These are phyloP conservation scores for Cutaneotrichosporon spelunceum DNA, from an alignment of 1,284 basidiomycete genomes.

Conservation along the genomic window DNA sequence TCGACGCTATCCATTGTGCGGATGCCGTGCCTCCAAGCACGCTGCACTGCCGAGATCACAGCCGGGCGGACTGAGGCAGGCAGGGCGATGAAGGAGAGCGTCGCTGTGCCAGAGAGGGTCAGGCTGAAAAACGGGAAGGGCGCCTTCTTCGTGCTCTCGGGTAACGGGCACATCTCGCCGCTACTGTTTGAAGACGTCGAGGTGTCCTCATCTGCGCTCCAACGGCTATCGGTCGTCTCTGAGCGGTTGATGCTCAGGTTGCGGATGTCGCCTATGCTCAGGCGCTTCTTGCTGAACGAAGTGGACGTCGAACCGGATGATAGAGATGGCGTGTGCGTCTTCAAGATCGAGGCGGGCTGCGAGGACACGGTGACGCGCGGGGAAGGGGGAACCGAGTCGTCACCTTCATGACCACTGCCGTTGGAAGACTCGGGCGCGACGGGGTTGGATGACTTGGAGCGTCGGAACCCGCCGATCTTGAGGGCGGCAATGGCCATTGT, in stretches of 20 bases:
- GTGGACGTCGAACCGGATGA: background rate
- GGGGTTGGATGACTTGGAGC: background rate
- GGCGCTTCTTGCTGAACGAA: background rate
- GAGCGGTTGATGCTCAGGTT: background rate
- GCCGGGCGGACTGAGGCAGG: slow-evolving; percentile 32
- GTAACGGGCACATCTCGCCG: slow-evolving; percentile 37
- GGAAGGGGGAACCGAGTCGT: background rate
- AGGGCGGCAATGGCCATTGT: slow-evolving; percentile 13
- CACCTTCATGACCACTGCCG: background rate
- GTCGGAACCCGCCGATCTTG: slow-evolving; percentile 12
- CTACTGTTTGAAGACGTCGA: background rate
- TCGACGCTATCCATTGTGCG: slow-evolving; percentile 36
- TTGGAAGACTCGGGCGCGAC: background rate
- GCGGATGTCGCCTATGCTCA: slow-evolving; percentile 2
- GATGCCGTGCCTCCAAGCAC: slow-evolving; percentile 42
- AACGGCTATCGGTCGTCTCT: slow-evolving; percentile 5
- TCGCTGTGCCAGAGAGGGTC: slow-evolving; percentile 39
- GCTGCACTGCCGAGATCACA: slow-evolving; percentile 36
- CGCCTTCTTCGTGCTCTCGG: slow-evolving; percentile 18
- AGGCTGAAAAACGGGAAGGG: slow-evolving; percentile 45
- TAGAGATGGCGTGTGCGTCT: background rate
- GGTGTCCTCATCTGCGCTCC: slow-evolving; percentile 3
- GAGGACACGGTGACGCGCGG: slow-evolving; percentile 11
- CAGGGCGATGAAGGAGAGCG: slow-evolving; percentile 45
- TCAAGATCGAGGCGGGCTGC: slow-evolving; percentile 6